These are phyloP conservation scores for Bruguiera hainesii DNA, from an alignment of 441 rosid species.

Conservation along the genomic window DNA sequence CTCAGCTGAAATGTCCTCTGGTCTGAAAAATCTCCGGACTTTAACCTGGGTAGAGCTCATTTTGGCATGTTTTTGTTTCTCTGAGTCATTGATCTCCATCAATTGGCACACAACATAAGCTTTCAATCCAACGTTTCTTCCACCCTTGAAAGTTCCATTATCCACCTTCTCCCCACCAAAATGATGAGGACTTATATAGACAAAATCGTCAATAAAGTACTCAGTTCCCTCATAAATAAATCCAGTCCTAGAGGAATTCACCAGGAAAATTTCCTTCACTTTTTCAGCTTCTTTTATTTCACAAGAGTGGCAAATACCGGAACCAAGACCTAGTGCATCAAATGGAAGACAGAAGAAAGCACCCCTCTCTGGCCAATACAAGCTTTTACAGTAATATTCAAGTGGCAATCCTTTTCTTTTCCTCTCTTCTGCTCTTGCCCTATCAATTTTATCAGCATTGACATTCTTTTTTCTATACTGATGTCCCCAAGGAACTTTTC, in stretches of 20 bases:
- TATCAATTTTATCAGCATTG: conserved; percentile 46
- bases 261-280: conserved; percentile 33
- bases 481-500: conserved; percentile 69
- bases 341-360: conserved; percentile 67
- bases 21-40: conserved; percentile 66
- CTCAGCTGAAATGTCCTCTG: conserved; percentile 78
- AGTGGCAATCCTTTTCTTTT: conserved; percentile 56
- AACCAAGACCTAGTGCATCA: conserved; percentile 50
- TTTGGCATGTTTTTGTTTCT: conserved; percentile 29
- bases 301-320: conserved; percentile 66
- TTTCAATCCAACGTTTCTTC: conserved; percentile 73
- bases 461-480: conserved; percentile 46
- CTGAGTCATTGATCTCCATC: conserved; percentile 45
- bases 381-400: conserved; percentile 74
- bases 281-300: conserved; percentile 37
- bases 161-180: conserved; percentile 35
- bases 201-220: conserved; percentile 56
- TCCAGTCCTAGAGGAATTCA: conserved; percentile 35
- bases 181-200: conserved; percentile 48
- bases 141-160: conserved; percentile 50
- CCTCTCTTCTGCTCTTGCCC: conserved; percentile 65
- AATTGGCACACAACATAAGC: conserved; percentile 73
- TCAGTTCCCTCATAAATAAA: conserved; percentile 44
- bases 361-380: conserved; percentile 78
- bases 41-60: conserved; percentile 44